A percentile compares a stretch with the other conserved stretches of the same genome.
Evolutionary conservation across 2,329 filamentous ascomycete genomes (phyloP).

Genomic region (Niveomyces coronatus): DNA sequence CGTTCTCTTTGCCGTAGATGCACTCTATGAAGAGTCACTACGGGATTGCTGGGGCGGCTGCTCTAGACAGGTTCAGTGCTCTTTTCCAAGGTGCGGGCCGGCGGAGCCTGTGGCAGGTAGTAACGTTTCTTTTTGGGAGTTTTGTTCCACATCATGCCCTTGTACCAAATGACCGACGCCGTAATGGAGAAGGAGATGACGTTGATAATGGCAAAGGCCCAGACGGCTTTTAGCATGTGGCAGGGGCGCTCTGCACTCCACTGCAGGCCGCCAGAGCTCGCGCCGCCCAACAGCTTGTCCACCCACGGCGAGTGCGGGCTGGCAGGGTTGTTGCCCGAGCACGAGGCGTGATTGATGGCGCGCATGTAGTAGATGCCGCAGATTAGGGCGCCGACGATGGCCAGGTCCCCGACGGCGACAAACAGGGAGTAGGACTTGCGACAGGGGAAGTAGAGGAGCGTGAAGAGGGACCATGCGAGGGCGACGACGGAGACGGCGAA

Average conservation of each 20-base stretch:
- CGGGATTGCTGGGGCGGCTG: too few species aligned
- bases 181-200: constrained; percentile 71
- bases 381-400: constrained; percentile 54
- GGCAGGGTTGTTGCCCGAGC: constrained; percentile 55
- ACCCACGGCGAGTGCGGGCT: constrained; percentile 37
- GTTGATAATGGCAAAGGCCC: constrained; percentile 87
- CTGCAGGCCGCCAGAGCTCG: constrained; percentile 45
- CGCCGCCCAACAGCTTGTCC: constrained; percentile 50
- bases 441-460: constrained; percentile 57
- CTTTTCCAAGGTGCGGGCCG: too few species aligned
- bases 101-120: too few species aligned
- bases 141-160: too few species aligned
- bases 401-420: constrained; percentile 49
- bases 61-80: too few species aligned
- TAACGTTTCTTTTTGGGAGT: too few species aligned
- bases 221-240: constrained; percentile 83
- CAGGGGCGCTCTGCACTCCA: constrained; percentile 63
- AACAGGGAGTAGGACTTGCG: constrained; percentile 50
- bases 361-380: constrained; percentile 50
- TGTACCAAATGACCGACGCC: too few species aligned
- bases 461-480: constrained; percentile 53
- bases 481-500: constrained; percentile 58
- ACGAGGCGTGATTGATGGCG: constrained; percentile 53
- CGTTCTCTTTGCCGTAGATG: too few species aligned
- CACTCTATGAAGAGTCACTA: too few species aligned